Evolutionary conservation across 768 basidiomycete species (phyloP).

Genomic region (Floccularia luteovirens): DNA sequence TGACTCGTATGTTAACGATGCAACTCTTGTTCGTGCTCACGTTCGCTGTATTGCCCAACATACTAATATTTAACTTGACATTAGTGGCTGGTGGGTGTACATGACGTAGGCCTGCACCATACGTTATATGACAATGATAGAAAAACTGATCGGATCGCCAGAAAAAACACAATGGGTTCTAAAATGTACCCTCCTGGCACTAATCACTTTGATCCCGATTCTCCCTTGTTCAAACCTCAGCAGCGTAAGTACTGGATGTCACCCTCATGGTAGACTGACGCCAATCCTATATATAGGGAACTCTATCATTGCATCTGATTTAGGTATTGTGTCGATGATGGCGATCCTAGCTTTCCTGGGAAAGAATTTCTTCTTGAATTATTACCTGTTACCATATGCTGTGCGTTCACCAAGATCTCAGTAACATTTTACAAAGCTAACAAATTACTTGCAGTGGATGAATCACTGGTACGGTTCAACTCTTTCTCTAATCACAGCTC

Average conservation of each 20-base stretch:
- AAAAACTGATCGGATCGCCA: not conserved
- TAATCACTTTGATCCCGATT: not conserved
- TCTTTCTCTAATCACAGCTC: too few relatives aligned
- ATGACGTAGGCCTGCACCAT: not conserved
- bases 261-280: too few relatives aligned
- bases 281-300: too few relatives aligned
- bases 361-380: too few relatives aligned
- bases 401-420: not conserved
- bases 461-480: constrained; percentile 1
- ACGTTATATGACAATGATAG: not conserved
- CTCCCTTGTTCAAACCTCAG: not conserved
- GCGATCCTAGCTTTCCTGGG: too few relatives aligned
- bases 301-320: too few relatives aligned
- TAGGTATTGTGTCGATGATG: too few relatives aligned
- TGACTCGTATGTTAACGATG: constrained; percentile 7
- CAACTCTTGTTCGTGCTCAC: not conserved
- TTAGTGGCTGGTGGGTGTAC: constrained; percentile 1
- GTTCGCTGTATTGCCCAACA: too few relatives aligned
- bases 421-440: not conserved
- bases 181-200: not conserved
- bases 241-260: constrained; percentile 1
- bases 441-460: not conserved
- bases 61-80: too few relatives aligned
- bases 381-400: not conserved
- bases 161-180: not conserved